Percentiles rank a stretch among this genome's conserved stretches.
Conservation (phyloP, 495 filamentous ascomycete genomes). For the Penicillium samsonianum region DNA sequence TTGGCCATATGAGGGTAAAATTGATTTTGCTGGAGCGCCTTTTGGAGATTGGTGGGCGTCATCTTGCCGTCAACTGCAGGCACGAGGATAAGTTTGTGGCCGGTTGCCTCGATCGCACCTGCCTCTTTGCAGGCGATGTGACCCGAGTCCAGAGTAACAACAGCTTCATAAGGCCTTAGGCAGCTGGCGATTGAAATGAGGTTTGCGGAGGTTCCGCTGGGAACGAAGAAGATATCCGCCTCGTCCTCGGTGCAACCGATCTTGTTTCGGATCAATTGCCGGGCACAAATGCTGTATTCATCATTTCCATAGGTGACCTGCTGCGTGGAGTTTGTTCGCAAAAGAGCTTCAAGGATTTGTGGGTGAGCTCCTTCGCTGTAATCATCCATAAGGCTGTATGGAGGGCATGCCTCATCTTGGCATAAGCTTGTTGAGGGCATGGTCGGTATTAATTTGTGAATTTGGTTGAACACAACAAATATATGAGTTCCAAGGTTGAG, state of each 20-base stretch:
- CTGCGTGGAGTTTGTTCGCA: slow-evolving; percentile 40
- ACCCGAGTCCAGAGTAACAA: slow-evolving; percentile 43
- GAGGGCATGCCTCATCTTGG: slow-evolving; percentile 33
- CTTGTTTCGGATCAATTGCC: slow-evolving; percentile 34
- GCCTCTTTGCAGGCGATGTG: slow-evolving; percentile 49
- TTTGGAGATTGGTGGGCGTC: slow-evolving; percentile 38
- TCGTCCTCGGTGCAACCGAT: slow-evolving; percentile 37
- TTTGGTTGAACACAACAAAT: not conserved
- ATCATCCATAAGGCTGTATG: slow-evolving; percentile 49
- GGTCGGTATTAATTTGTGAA: not conserved
- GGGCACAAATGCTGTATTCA: slow-evolving; percentile 35
- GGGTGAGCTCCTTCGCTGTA: slow-evolving; percentile 51
- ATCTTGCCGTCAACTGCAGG: slow-evolving; percentile 44
- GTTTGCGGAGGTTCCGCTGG: slow-evolving; percentile 47
- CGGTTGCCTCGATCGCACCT: slow-evolving; percentile 48
- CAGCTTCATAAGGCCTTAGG: slow-evolving; percentile 45
- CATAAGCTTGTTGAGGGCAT: slow-evolving; percentile 34
- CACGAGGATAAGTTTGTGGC: slow-evolving; percentile 47
- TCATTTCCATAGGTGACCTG: slow-evolving; percentile 46
- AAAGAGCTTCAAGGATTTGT: slow-evolving; percentile 43
- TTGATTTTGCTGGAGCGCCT: slow-evolving; percentile 38
- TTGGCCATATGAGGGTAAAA: slow-evolving; percentile 50
- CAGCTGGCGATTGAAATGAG: slow-evolving; percentile 49
- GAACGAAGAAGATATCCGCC: slow-evolving; percentile 47
- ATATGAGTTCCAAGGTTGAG: slow-evolving; percentile 3